phyloP scores from a whole-genome alignment of 441 rosid species.

The Brassica hybrid region DNA sequence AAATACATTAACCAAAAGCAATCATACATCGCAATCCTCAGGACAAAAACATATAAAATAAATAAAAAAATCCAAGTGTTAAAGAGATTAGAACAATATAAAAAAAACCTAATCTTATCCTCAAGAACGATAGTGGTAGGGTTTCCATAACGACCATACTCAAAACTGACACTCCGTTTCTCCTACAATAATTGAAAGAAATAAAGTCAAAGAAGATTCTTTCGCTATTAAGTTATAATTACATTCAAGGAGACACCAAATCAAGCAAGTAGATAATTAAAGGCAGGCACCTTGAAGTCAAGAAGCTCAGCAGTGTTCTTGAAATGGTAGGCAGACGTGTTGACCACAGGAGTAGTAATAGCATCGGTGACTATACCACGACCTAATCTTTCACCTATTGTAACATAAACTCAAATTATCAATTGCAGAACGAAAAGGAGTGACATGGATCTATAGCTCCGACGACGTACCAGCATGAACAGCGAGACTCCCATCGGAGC shows the following conservation, averaged over 20 bases:
- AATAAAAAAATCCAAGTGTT: too few species aligned
- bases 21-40: too few species aligned
- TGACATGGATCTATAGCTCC: too few species aligned
- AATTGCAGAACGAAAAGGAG: too few species aligned
- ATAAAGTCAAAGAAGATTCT: conserved; percentile 11
- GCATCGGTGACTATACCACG: conserved; percentile 97
- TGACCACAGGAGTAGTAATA: conserved; percentile 93
- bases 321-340: conserved; percentile 93
- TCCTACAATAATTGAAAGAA: conserved; percentile 53
- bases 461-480: conserved; percentile 96
- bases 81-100: conserved; percentile 1
- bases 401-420: too few species aligned
- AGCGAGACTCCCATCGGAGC: conserved; percentile 86
- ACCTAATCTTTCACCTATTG: conserved; percentile 95
- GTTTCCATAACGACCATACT: conserved; percentile 98
- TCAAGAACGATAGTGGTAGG: conserved; percentile 88
- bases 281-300: conserved; percentile 99
- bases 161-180: conserved; percentile 80
- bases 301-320: conserved; percentile 83
- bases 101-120: conserved; percentile 88
- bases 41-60: too few species aligned
- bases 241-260: too few species aligned
- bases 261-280: too few species aligned
- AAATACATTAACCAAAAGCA: background rate
- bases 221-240: too few species aligned